Base-by-base conservation (phyloP, 306 rosid genomes). In the Ammopiptanthus mongolicus region DNA sequence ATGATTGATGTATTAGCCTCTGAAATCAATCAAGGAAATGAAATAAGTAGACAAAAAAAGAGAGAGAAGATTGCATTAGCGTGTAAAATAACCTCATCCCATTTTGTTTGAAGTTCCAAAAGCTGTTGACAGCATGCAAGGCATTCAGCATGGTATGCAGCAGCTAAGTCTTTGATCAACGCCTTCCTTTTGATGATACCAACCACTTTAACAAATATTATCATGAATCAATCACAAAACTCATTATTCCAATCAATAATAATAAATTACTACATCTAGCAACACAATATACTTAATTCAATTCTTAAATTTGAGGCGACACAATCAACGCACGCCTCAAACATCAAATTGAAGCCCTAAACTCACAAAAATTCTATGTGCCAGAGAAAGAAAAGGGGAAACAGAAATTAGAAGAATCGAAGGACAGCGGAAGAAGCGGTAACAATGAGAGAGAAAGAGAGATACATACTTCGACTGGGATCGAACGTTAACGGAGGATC, bases 161-260 rank as follows among this genome's bases (percentile, higher is more conserved):
- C 91, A 65, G 96, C 98, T 66, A 93, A 83, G 66, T 93, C 96
- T 71, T 90, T 93, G 78, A 93, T 90, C 86, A 91, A 76, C 21
- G 91, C 93, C 81, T 93, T 93, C 83, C 98, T 87, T 71, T 88
- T 90, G 71, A 95, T 95, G 75, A 92, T 87, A 21, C 99, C 97
- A 82, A 92, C 90, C 97, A 92, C 99, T 95, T 69, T 67, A 86
- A 50, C 61, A 78, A 56, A 41, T 3, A 56, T 18, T 1, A 22
- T 58, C 29, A 65, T 8, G 22, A 1, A 79, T 46, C 52, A 79
- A 36, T 19, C 12, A 44, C 18, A 25, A 34, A 66, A 34, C n/a
- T 63, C 55, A 25, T 8, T 44, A 46, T 67, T 37, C 33, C 23
- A 66, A 77, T 42, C 11, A 1, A 56, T 10, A 68, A 60, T 13